A percentile compares a stretch with the other conserved stretches of the same genome.
phyloP scores from a whole-genome alignment of 23 red algal genomes.

The Cyanidiococcus yangmingshanensis region DNA sequence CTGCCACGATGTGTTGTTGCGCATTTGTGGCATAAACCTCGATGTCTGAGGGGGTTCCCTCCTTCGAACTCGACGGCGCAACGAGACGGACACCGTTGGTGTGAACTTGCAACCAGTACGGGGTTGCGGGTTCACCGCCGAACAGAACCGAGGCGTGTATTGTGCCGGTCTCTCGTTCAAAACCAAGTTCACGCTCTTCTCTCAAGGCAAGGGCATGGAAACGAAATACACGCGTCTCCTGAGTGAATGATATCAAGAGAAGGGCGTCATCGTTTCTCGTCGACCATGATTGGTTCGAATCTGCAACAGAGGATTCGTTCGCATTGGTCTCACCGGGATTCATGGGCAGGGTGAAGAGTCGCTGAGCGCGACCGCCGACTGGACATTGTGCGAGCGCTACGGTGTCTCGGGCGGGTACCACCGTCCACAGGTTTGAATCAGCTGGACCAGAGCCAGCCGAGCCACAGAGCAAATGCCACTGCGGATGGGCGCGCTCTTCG shows the following conservation, averaged over 20 bases:
- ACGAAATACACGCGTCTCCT: slow-evolving; percentile 11
- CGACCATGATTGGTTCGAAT: too few species aligned
- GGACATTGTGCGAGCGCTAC: neutral
- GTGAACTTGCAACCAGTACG: slow-evolving; percentile 7
- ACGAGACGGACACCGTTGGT: neutral
- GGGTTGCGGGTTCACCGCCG: neutral
- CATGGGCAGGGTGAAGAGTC: neutral
- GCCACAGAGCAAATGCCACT: neutral
- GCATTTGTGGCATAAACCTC: neutral
- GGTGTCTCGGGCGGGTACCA: neutral
- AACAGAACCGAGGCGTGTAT: neutral
- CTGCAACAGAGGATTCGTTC: neutral
- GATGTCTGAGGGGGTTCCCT: neutral
- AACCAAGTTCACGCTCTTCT: neutral
- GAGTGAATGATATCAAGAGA: neutral
- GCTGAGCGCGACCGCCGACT: neutral
- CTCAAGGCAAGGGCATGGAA: neutral
- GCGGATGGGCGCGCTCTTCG: neutral
- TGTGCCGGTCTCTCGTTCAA: neutral
- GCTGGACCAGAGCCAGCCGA: neutral
- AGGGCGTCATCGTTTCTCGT: neutral
- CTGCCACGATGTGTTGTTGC: neutral
- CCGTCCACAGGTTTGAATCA: neutral
- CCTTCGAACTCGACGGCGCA: neutral
- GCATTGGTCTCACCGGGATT: neutral